Evolutionary conservation across 192 early-diverging fungal genomes (phyloP).

Genomic region (Umbelopsis ramanniana): DNA sequence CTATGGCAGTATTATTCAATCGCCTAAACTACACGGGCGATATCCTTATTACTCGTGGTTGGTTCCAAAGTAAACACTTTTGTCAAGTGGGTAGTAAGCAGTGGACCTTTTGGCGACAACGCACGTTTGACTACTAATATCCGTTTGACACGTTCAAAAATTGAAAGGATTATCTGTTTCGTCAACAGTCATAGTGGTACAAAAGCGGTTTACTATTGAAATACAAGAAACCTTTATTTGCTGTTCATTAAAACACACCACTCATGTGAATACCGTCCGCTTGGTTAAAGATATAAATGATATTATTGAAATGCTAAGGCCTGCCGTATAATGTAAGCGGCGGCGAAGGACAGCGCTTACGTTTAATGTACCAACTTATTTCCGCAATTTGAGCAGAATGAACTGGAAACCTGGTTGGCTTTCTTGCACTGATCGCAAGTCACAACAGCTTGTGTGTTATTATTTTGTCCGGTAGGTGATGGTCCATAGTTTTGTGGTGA

Average conservation of each 20-base stretch:
- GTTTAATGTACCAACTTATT: background rate
- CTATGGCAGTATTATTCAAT: background rate
- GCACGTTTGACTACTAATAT: constrained; percentile 6
- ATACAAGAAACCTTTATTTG: too few relatives aligned
- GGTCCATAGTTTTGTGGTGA: too few relatives aligned
- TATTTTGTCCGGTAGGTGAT: background rate
- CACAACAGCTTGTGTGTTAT: background rate
- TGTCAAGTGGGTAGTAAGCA: constrained; percentile 27
- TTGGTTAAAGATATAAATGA: too few relatives aligned
- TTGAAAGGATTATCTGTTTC: background rate
- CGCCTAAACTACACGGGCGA: background rate
- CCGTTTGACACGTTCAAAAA: background rate
- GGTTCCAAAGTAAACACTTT: constrained; percentile 30
- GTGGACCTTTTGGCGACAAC: constrained; percentile 29
- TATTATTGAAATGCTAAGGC: too few relatives aligned
- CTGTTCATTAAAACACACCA: too few relatives aligned
- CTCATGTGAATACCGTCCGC: too few relatives aligned
- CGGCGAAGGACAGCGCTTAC: background rate
- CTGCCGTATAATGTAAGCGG: background rate
- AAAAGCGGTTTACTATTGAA: too few relatives aligned
- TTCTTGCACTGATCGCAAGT: background rate
- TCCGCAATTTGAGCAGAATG: background rate
- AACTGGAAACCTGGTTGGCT: background rate
- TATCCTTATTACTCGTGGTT: constrained; percentile 23
- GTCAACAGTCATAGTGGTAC: background rate